Evolutionary conservation across 1,284 basidiomycete species (phyloP).

Genomic region (Mycena sp.): DNA sequence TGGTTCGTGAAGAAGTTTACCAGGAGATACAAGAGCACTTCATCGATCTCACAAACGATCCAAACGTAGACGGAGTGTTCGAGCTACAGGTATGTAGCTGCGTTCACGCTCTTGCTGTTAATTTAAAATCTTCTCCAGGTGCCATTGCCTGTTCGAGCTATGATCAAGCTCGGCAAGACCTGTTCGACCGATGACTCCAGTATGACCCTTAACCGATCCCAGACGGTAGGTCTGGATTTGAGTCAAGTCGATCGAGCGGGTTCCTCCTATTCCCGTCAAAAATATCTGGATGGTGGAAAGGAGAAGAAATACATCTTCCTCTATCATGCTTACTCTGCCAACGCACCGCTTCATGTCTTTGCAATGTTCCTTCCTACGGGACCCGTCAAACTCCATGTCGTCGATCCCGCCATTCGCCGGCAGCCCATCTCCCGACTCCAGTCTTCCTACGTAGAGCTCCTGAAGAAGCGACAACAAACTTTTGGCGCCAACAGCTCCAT

Average conservation of each 20-base stretch:
- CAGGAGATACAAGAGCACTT: slow-evolving; percentile 91
- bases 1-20: slow-evolving; percentile 87
- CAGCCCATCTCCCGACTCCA: slow-evolving; percentile 85
- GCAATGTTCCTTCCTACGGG: slow-evolving; percentile 87
- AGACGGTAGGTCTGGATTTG: slow-evolving; percentile 89
- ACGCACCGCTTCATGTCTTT: slow-evolving; percentile 88
- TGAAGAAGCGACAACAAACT: slow-evolving; percentile 56
- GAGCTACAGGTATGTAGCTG: slow-evolving; percentile 85
- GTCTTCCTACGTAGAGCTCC: slow-evolving; percentile 74
- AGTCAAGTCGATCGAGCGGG: slow-evolving; percentile 78
- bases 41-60: slow-evolving; percentile 91
- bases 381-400: slow-evolving; percentile 84
- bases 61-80: slow-evolving; percentile 95
- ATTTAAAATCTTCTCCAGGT: slow-evolving; percentile 57
- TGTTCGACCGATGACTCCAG: slow-evolving; percentile 77
- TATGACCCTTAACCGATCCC: slow-evolving; percentile 85
- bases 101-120: slow-evolving; percentile 9
- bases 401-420: slow-evolving; percentile 88
- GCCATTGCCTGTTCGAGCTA: slow-evolving; percentile 84
- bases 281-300: slow-evolving; percentile 82
- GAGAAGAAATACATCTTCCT: slow-evolving; percentile 89
- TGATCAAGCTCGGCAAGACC: slow-evolving; percentile 87
- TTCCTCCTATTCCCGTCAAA: slow-evolving; percentile 66
- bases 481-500: slow-evolving; percentile 60
- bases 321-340: slow-evolving; percentile 87